Evolutionary conservation across 345 rosid genomes (phyloP).

Genomic region (Cardamine chenopodiifolia): DNA sequence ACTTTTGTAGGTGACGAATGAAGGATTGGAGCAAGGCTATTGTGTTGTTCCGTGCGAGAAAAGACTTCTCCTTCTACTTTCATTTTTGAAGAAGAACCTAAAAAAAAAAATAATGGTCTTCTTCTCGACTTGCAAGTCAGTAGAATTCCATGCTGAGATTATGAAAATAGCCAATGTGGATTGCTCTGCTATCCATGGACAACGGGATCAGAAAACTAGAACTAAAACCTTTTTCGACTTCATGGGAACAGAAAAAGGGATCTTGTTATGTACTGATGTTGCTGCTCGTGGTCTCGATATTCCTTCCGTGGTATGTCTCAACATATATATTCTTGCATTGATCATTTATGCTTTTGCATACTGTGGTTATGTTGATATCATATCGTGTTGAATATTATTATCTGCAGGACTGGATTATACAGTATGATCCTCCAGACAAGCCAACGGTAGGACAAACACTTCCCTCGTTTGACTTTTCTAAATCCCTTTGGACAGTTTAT

Average conservation of each 20-base stretch:
- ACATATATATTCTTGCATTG: not conserved
- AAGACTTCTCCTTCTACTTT: constrained; percentile 82
- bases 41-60: constrained; percentile 83
- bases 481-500: not conserved
- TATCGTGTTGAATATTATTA: constrained; percentile 5
- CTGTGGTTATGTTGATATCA: not conserved
- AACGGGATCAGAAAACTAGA: constrained; percentile 88
- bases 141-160: constrained; percentile 84
- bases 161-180: constrained; percentile 78
- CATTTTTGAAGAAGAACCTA: constrained; percentile 85
- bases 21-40: constrained; percentile 94
- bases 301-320: constrained; percentile 79
- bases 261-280: constrained; percentile 93
- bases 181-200: constrained; percentile 87
- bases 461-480: not conserved
- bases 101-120: constrained; percentile 97
- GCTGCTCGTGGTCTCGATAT: constrained; percentile 99
- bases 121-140: constrained; percentile 98
- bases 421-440: constrained; percentile 98
- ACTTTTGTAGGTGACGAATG: constrained; percentile 84
- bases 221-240: constrained; percentile 94
- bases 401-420: constrained; percentile 95
- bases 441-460: constrained; percentile 57
- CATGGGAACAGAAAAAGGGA: constrained; percentile 90
- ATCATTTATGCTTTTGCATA: not conserved